These are phyloP conservation scores for Xylaria sp. DNA, from an alignment of 2,329 filamentous ascomycete genomes.

Conservation along the genomic window DNA sequence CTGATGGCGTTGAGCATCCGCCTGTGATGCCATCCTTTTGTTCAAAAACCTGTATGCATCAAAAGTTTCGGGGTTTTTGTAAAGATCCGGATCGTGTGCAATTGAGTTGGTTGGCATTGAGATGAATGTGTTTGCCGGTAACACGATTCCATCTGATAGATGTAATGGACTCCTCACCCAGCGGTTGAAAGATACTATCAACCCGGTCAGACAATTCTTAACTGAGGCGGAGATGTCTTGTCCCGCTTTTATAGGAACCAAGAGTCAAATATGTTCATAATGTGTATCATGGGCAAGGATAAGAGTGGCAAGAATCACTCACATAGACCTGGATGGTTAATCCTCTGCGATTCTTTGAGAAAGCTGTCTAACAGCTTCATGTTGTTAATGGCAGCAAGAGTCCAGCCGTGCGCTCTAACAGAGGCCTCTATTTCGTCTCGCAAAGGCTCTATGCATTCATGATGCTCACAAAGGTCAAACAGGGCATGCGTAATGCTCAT, in stretches of 20 bases:
- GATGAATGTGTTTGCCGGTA: neutral
- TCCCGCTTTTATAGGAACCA: too few species aligned
- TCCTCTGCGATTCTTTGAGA: neutral
- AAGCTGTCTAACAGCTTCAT: neutral
- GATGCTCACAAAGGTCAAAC: neutral
- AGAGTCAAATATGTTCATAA: too few species aligned
- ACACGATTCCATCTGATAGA: neutral
- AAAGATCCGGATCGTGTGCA: neutral
- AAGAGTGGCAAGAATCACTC: too few species aligned
- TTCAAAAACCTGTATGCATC: neutral
- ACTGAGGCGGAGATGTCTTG: too few species aligned
- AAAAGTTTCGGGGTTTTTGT: neutral
- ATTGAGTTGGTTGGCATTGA: neutral
- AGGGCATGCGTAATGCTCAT: neutral
- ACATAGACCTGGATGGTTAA: neutral
- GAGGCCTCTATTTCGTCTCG: neutral
- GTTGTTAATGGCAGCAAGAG: neutral
- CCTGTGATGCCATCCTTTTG: neutral
- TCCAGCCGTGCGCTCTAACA: neutral
- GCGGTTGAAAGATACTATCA: neutral
- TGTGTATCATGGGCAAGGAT: too few species aligned
- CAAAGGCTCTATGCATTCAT: neutral
- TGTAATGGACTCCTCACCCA: neutral
- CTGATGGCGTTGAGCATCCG: neutral
- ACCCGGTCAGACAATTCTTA: neutral